phyloP scores from a whole-genome alignment of 2,329 filamentous ascomycete genomes.

The Biscogniauxia marginata region DNA sequence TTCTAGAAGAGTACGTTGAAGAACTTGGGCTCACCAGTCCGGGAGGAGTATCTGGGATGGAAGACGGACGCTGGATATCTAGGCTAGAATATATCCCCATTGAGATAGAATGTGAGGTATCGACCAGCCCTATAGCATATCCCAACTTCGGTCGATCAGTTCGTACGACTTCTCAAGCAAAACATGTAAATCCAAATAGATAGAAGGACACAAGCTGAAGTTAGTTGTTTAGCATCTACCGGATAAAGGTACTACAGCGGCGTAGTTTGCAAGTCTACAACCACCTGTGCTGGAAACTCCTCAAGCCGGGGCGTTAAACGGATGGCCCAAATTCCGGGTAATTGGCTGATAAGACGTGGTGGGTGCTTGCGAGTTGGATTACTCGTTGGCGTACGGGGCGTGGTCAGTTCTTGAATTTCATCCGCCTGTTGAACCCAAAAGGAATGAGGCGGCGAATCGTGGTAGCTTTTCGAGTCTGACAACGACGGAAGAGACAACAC shows the following conservation, averaged over 20 bases:
- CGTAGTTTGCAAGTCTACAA: slow-evolving; percentile 24
- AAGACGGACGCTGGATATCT: slow-evolving; percentile 50
- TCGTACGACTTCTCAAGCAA: slow-evolving; percentile 3
- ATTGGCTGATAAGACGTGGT: slow-evolving; percentile 20
- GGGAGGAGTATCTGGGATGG: slow-evolving; percentile 50
- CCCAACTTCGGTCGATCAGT: slow-evolving; percentile 7
- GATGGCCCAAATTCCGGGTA: slow-evolving; percentile 21
- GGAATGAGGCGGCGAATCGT: neutral
- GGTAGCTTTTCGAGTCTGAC: neutral
- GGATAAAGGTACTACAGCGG: slow-evolving; percentile 24
- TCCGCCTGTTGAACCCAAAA: neutral
- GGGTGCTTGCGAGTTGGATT: slow-evolving; percentile 1
- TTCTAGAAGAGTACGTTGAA: slow-evolving; percentile 46
- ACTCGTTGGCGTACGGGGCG: slow-evolving; percentile 1
- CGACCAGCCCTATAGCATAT: slow-evolving; percentile 22
- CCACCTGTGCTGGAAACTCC: slow-evolving; percentile 19
- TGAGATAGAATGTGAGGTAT: slow-evolving; percentile 35
- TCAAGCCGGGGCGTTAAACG: slow-evolving; percentile 21
- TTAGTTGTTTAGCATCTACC: slow-evolving; percentile 20
- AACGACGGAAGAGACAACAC: neutral
- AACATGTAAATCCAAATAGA: neutral
- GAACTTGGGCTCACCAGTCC: slow-evolving; percentile 53
- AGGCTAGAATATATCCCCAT: slow-evolving; percentile 55
- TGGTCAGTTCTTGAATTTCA: neutral
- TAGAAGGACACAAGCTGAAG: slow-evolving; percentile 9